Conservation (phyloP, 257 asterid species). For the Striga asiatica region DNA sequence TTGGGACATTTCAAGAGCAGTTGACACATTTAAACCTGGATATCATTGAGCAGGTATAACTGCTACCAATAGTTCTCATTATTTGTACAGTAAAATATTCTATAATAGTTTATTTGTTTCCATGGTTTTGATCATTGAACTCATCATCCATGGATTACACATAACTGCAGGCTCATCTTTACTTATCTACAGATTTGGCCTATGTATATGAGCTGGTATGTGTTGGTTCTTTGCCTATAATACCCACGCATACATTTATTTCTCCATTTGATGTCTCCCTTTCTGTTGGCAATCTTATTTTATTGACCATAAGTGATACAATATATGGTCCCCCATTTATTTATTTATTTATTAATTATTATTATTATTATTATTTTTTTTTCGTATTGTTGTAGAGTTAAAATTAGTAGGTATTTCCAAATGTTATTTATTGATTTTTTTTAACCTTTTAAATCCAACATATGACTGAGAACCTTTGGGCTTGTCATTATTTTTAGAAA, state of each 20-base stretch:
- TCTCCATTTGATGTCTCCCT: background rate
- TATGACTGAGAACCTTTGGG: background rate
- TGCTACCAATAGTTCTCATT: conserved; percentile 7
- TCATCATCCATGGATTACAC: background rate
- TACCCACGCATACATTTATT: background rate
- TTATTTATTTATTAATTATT: too few species aligned
- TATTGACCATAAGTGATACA: conserved; percentile 8
- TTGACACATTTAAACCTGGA: conserved; percentile 57
- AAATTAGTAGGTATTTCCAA: background rate
- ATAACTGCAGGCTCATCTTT: conserved; percentile 62
- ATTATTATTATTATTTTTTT: too few species aligned
- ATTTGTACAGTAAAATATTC: background rate
- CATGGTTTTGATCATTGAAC: background rate
- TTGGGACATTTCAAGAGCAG: conserved; percentile 64
- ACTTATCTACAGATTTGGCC: conserved; percentile 66
- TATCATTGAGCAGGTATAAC: conserved; percentile 58
- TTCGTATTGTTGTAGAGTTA: background rate
- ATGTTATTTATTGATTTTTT: background rate
- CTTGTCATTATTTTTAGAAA: background rate
- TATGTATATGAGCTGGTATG: conserved; percentile 80
- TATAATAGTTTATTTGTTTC: background rate
- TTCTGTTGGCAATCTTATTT: background rate
- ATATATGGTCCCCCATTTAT: conserved; percentile 2
- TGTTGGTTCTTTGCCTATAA: background rate
- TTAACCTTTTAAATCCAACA: background rate